Conservation (phyloP, 2,329 filamentous ascomycete genomes). For the Ceratocystis harringtonii region DNA sequence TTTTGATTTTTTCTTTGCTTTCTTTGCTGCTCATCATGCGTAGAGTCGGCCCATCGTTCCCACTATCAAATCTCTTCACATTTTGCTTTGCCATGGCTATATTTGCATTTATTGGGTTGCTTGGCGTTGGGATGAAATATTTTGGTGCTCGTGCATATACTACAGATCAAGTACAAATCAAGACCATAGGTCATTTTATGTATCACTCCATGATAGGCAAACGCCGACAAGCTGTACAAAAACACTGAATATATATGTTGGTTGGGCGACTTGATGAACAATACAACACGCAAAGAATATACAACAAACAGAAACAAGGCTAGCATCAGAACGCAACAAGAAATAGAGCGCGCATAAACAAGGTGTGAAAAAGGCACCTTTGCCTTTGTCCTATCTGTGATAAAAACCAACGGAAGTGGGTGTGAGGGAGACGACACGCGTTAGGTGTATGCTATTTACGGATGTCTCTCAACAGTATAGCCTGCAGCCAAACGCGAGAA, state of each 20-base stretch:
- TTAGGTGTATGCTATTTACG: neutral
- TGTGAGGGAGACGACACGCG: too few relatives aligned
- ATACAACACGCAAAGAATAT: too few relatives aligned
- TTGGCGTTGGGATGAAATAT: neutral
- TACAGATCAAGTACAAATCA: neutral
- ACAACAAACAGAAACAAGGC: too few relatives aligned
- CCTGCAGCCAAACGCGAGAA: constrained; percentile 43
- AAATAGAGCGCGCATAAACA: too few relatives aligned
- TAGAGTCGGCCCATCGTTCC: neutral
- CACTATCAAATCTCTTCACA: neutral
- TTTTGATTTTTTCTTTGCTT: neutral
- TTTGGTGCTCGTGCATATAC: neutral
- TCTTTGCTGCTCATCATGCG: neutral
- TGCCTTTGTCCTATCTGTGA: too few relatives aligned
- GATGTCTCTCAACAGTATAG: constrained; percentile 22
- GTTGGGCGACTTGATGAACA: too few relatives aligned
- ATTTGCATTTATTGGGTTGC: constrained; percentile 4
- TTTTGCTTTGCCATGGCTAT: neutral
- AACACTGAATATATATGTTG: too few relatives aligned
- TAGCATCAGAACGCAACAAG: too few relatives aligned
- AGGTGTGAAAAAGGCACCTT: too few relatives aligned
- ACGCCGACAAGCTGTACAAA: too few relatives aligned
- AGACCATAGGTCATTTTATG: neutral
- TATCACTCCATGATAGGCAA: too few relatives aligned
- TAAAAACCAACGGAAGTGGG: too few relatives aligned